These are phyloP conservation scores for Nitzschia inconspicua DNA, from an alignment of 108 stramenopile genomes.

Conservation along the genomic window DNA sequence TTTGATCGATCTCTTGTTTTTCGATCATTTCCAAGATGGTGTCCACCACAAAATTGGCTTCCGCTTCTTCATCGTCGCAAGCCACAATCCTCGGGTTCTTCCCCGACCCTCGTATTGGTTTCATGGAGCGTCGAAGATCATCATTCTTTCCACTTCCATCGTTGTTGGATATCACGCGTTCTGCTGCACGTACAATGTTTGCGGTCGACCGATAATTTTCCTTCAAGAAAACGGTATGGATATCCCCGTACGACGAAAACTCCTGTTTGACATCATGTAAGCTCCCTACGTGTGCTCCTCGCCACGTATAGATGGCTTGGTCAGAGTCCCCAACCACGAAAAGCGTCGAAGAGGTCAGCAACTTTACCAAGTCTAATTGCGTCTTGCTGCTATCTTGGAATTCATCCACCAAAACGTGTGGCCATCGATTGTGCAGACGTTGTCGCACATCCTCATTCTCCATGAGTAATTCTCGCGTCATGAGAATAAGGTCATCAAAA, in stretches of 20 bases:
- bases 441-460: constrained; percentile 40
- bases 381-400: constrained; percentile 78
- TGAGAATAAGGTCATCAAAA: constrained; percentile 88
- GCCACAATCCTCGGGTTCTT: constrained; percentile 64
- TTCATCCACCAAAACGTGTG: constrained; percentile 83
- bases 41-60: constrained; percentile 71
- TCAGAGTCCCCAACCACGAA: constrained; percentile 85
- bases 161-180: constrained; percentile 62
- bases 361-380: constrained; percentile 73
- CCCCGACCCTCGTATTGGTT: constrained; percentile 72
- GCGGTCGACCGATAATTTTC: constrained; percentile 80
- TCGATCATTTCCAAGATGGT: constrained; percentile 57
- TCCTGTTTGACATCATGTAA: constrained; percentile 57
- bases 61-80: constrained; percentile 64
- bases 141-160: constrained; percentile 16
- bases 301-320: constrained; percentile 82
- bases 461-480: constrained; percentile 69
- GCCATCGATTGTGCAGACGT: constrained; percentile 56
- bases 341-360: constrained; percentile 62
- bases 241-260: constrained; percentile 34
- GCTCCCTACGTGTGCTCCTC: constrained; percentile 74
- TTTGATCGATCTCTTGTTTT: constrained; percentile 26
- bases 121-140: constrained; percentile 62
- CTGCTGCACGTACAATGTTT: constrained; percentile 79
- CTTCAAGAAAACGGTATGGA: constrained; percentile 69